Percentiles rank a stretch among this genome's conserved stretches.
phyloP scores from a whole-genome alignment of 768 basidiomycete species.

The Suillus fuscotomentosus region DNA sequence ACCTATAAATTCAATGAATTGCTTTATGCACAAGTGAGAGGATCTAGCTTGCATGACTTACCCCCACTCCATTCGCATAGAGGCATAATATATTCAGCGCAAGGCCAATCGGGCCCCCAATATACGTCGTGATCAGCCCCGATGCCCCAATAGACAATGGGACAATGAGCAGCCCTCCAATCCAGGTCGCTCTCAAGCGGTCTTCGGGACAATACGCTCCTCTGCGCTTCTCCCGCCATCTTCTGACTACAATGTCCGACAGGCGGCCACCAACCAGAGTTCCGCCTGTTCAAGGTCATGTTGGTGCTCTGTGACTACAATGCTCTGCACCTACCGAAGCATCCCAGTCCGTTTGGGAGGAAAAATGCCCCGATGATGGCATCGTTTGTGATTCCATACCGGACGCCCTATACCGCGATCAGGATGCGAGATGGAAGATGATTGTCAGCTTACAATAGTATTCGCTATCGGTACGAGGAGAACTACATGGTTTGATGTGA shows the following conservation, averaged over 20 bases:
- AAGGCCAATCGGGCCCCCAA: slow-evolving; percentile 46
- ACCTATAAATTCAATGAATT: neutral
- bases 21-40: neutral
- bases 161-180: slow-evolving; percentile 41
- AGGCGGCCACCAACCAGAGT: slow-evolving; percentile 54
- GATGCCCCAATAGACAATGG: slow-evolving; percentile 47
- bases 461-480: slow-evolving; percentile 56
- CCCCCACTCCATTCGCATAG: slow-evolving; percentile 61
- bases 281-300: slow-evolving; percentile 40
- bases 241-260: slow-evolving; percentile 49
- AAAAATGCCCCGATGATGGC: slow-evolving; percentile 60
- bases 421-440: neutral
- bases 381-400: slow-evolving; percentile 55
- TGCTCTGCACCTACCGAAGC: slow-evolving; percentile 43
- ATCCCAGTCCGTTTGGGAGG: slow-evolving; percentile 56
- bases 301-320: neutral
- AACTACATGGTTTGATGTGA: slow-evolving; percentile 22
- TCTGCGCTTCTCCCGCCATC: slow-evolving; percentile 43
- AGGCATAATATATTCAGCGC: slow-evolving; percentile 48
- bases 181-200: slow-evolving; percentile 48
- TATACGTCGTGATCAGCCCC: slow-evolving; percentile 46
- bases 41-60: slow-evolving; percentile 23
- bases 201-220: slow-evolving; percentile 65
- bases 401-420: slow-evolving; percentile 40
- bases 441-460: slow-evolving; percentile 46